Conservation (phyloP, 1,284 basidiomycete species). For the Neonothopanus nambi region DNA sequence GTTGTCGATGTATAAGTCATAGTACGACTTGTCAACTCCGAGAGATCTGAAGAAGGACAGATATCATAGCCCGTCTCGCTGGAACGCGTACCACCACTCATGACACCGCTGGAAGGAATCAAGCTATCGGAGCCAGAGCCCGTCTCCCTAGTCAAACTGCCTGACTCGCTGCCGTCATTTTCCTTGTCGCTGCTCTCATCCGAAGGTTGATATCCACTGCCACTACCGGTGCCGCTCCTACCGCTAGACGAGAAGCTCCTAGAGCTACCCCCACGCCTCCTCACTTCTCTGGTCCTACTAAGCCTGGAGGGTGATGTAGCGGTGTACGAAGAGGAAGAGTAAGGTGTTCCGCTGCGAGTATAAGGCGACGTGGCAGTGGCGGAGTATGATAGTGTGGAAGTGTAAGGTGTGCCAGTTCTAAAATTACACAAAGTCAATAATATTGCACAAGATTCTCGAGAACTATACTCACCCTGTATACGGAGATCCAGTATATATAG, state of each 20-base stretch:
- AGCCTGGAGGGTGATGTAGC: constrained; percentile 31
- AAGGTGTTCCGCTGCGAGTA: constrained; percentile 10
- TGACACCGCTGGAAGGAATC: constrained; percentile 23
- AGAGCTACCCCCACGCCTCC: constrained; percentile 41
- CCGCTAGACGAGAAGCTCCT: constrained; percentile 36
- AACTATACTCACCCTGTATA: constrained; percentile 11
- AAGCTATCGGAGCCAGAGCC: constrained; percentile 19
- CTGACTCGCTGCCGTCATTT: constrained; percentile 18
- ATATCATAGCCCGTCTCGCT: constrained; percentile 51
- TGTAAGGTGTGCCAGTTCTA: constrained; percentile 26
- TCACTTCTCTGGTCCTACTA: constrained; percentile 58
- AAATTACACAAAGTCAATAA: constrained; percentile 13
- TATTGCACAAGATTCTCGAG: constrained; percentile 18
- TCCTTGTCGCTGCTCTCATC: constrained; percentile 23
- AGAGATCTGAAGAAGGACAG: constrained; percentile 49
- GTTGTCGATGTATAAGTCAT: constrained; percentile 31
- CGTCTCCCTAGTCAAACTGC: neutral
- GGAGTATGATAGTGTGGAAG: constrained; percentile 28
- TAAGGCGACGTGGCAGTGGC: constrained; percentile 24
- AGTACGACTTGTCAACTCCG: constrained; percentile 31
- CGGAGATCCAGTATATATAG: constrained; percentile 13
- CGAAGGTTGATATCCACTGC: constrained; percentile 16
- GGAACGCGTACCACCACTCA: constrained; percentile 30
- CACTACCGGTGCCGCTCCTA: constrained; percentile 21
- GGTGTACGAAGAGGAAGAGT: constrained; percentile 11